Base-by-base conservation (phyloP, 2,329 filamentous ascomycete species). In the Colletotrichum euphorbiae region DNA sequence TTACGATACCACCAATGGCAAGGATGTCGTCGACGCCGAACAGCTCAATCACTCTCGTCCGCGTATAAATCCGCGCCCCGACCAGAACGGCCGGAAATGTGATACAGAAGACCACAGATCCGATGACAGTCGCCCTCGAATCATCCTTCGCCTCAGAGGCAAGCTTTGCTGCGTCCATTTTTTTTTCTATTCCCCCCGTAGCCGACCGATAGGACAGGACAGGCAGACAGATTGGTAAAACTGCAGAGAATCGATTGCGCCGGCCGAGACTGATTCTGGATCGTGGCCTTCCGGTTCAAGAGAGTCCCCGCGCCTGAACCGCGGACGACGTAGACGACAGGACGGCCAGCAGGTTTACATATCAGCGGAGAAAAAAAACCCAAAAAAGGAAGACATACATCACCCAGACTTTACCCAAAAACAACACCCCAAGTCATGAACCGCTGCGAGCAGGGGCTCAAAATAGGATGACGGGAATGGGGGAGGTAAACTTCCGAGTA, bases 11-110 rank as follows among this genome's bases (percentile, higher is more conserved):
- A 11, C 67, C 17, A n/a, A 75, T 71, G 3, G 74, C 74, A 15
- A 72, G 66, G 42, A 62, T 69, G 51, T 76, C 75, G 48, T 77
- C 74, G 9, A 72, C 51, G 13, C 75, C 75, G 19, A 75, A 63
- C 24, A 72, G 67, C 19, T 71, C 58, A 15, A 75, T 71, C 31
- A 76, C 67, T 13, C 71, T 69, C 6, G 69, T 71, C 36, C 75
- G 64, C 19, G 72, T 74, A 55, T 72, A 76, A 17, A 73, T 57
- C 33, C 75, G 71, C 15, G 73, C 33, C 4, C 54, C 59, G n/a
- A 75, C 70, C 56, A 72, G 69, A 3, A 69, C n/a, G 0, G 69
- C 61, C 2, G 71, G 46, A 11, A 75, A 48, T 12, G 61, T 19
- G 8, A 74, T 48, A 24, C 71, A 73, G 51, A 75, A 66, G 4